These are phyloP conservation scores for Lyophyllum atratum DNA, from an alignment of 768 basidiomycete species.

Conservation along the genomic window DNA sequence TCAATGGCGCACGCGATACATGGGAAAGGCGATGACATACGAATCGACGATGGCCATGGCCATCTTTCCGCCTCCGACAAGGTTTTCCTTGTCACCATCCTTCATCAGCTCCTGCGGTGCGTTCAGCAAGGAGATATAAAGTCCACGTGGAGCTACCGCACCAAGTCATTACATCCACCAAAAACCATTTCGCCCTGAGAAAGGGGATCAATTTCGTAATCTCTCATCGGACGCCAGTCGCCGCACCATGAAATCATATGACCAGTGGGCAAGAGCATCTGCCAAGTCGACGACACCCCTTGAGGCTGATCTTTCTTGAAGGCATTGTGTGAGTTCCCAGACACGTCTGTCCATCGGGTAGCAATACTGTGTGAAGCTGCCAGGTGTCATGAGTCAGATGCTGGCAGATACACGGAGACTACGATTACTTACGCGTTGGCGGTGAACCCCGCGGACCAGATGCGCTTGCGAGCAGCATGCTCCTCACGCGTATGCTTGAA, in stretches of 20 bases:
- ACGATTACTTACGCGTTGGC: background rate
- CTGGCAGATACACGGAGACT: background rate
- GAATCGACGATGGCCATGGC: conserved; percentile 27
- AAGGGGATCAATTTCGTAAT: background rate
- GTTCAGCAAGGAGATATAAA: background rate
- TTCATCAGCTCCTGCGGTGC: conserved; percentile 20
- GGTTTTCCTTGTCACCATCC: conserved; percentile 22
- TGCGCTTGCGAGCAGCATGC: conserved; percentile 7
- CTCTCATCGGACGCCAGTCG: background rate
- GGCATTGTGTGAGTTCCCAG: conserved; percentile 18
- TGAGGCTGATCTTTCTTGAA: conserved; percentile 7
- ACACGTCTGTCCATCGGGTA: conserved; percentile 15
- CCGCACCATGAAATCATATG: conserved; percentile 27
- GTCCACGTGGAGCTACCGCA: background rate
- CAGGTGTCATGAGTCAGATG: too few relatives aligned
- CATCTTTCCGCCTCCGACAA: conserved; percentile 20
- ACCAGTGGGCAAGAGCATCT: conserved; percentile 24
- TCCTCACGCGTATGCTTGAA: conserved; percentile 5
- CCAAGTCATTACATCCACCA: conserved; percentile 18
- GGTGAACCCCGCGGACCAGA: conserved; percentile 9
- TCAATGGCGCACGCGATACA: background rate
- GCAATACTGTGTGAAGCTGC: conserved; percentile 10
- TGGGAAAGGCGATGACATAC: conserved; percentile 12
- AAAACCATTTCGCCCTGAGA: conserved; percentile 27
- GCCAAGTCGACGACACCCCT: conserved; percentile 17